A percentile compares a stretch with the other conserved stretches of the same genome.
Conservation (phyloP, 169 alveolate genomes). For the Cryptosporidium canis region DNA sequence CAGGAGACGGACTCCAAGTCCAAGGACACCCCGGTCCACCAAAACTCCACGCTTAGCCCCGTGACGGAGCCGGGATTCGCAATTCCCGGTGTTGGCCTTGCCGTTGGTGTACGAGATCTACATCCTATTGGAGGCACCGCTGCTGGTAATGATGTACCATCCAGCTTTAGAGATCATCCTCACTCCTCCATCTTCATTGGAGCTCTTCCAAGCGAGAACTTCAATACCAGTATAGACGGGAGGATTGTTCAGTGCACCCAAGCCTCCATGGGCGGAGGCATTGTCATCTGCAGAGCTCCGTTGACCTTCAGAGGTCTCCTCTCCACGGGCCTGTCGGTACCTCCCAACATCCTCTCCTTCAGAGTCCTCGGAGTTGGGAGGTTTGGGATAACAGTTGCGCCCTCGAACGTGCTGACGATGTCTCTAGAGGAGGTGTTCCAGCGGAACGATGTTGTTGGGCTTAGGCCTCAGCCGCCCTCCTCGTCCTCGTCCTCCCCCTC, state of each 20-base stretch:
- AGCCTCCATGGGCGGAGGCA: slow-evolving; percentile 83
- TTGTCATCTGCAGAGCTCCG: slow-evolving; percentile 89
- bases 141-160: slow-evolving; percentile 1
- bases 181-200: slow-evolving; percentile 62
- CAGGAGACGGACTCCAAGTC: background rate
- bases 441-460: slow-evolving; percentile 91
- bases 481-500: slow-evolving; percentile 76
- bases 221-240: slow-evolving; percentile 45
- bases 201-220: slow-evolving; percentile 24
- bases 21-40: background rate
- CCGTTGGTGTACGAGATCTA: background rate
- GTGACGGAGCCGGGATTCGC: background rate
- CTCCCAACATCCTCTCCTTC: slow-evolving; percentile 81
- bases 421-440: slow-evolving; percentile 87
- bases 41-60: background rate
- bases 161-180: slow-evolving; percentile 38
- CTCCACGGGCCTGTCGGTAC: slow-evolving; percentile 75
- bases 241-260: slow-evolving; percentile 23
- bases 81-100: background rate
- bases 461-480: slow-evolving; percentile 81
- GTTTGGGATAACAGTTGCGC: slow-evolving; percentile 92
- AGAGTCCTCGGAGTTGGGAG: slow-evolving; percentile 85
- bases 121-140: background rate
- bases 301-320: slow-evolving; percentile 83
- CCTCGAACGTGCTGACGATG: slow-evolving; percentile 88